phyloP scores from a whole-genome alignment of 768 basidiomycete genomes.

The Lactarius sp. region DNA sequence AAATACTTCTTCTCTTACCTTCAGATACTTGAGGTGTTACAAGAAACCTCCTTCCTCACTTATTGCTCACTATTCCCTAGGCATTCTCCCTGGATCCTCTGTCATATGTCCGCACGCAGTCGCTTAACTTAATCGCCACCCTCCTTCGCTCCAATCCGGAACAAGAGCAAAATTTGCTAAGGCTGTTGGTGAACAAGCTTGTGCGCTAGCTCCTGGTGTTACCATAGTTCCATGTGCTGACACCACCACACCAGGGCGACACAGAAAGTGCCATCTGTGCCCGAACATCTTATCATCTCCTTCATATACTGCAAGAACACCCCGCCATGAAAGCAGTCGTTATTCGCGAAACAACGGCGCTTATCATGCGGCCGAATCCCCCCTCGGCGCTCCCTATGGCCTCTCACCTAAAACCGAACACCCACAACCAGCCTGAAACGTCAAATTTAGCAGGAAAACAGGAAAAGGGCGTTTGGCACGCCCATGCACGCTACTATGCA shows the following conservation, averaged over 20 bases:
- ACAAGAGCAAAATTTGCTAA: constrained; percentile 94
- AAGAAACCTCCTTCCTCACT: neutral
- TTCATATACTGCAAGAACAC: constrained; percentile 85
- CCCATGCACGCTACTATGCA: constrained; percentile 87
- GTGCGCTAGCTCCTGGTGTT: constrained; percentile 38
- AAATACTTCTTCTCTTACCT: constrained; percentile 92
- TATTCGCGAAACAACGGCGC: constrained; percentile 76
- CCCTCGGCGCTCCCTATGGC: constrained; percentile 31
- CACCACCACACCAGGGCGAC: constrained; percentile 63
- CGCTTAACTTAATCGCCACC: constrained; percentile 54
- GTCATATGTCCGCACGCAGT: constrained; percentile 8
- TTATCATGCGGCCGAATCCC: constrained; percentile 64
- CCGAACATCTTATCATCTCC: constrained; percentile 82
- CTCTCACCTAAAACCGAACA: constrained; percentile 29
- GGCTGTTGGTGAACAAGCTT: constrained; percentile 90
- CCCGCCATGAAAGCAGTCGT: constrained; percentile 90
- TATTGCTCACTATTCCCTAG: constrained; percentile 35
- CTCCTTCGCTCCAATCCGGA: constrained; percentile 89
- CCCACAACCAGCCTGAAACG: constrained; percentile 49
- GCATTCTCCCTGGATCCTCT: constrained; percentile 67
- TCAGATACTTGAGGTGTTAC: constrained; percentile 78
- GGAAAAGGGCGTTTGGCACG: constrained; percentile 45
- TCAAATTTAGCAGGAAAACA: constrained; percentile 24
- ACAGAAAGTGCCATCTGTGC: constrained; percentile 83
- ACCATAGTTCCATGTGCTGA: neutral